Percentiles rank a stretch among this genome's conserved stretches.
phyloP scores from a whole-genome alignment of 768 basidiomycete genomes.

The Leccinum truebloodii region DNA sequence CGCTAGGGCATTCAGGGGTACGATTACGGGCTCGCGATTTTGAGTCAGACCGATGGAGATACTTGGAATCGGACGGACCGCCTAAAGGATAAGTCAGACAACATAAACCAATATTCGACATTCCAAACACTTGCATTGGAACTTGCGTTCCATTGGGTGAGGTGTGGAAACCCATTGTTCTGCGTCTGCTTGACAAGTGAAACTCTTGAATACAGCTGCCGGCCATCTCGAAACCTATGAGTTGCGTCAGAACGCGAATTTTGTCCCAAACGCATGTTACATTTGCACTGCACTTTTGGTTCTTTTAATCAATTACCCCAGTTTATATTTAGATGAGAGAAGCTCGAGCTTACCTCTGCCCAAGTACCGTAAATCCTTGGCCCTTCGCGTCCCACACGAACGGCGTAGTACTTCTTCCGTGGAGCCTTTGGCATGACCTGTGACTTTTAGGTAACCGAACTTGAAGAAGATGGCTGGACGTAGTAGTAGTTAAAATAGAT shows the following conservation, averaged over 20 bases:
- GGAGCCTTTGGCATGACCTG: constrained; percentile 31
- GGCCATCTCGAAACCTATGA: constrained; percentile 56
- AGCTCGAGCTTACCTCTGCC: constrained; percentile 50
- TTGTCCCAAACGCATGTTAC: constrained; percentile 26
- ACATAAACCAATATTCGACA: neutral
- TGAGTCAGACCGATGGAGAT: neutral
- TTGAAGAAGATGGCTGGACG: neutral
- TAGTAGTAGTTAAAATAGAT: too few relatives aligned
- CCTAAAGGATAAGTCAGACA: constrained; percentile 11
- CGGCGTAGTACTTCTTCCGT: constrained; percentile 59
- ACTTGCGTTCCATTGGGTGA: constrained; percentile 20
- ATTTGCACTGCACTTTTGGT: constrained; percentile 46
- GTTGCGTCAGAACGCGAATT: neutral
- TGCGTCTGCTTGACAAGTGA: constrained; percentile 45
- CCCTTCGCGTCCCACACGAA: constrained; percentile 56
- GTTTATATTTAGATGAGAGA: neutral
- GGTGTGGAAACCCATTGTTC: constrained; percentile 46
- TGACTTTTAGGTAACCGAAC: neutral
- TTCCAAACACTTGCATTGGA: constrained; percentile 1
- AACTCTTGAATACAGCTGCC: constrained; percentile 53
- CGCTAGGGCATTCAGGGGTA: neutral
- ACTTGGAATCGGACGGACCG: neutral
- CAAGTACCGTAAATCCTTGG: constrained; percentile 58
- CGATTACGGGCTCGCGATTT: neutral
- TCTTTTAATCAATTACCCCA: neutral